These are phyloP conservation scores for Dryadomyces quercus-mongolicae DNA, from an alignment of 2,329 filamentous ascomycete species.

Conservation along the genomic window DNA sequence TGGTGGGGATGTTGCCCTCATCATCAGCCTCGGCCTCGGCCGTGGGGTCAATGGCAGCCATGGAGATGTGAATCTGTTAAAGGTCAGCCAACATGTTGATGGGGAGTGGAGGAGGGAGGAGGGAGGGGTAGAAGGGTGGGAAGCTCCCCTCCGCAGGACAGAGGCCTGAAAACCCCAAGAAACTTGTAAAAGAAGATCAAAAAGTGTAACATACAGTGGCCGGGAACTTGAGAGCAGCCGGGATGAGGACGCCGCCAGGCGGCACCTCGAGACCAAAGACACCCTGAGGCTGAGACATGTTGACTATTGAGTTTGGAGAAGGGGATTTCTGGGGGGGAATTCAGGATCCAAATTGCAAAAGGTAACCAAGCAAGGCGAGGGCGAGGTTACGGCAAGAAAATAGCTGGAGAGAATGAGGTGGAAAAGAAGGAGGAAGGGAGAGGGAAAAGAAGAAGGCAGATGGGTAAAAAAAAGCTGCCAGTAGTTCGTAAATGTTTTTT, in stretches of 20 bases:
- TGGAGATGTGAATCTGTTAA: constrained; percentile 82
- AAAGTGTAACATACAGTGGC: constrained; percentile 57
- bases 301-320: neutral
- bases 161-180: too few relatives aligned
- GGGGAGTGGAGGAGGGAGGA: too few relatives aligned
- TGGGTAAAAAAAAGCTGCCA: constrained; percentile 2
- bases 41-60: constrained; percentile 93
- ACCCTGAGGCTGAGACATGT: constrained; percentile 12
- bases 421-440: neutral
- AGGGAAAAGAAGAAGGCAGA: constrained; percentile 8
- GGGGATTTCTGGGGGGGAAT: neutral
- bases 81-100: neutral
- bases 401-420: constrained; percentile 16
- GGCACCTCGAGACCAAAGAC: constrained; percentile 89
- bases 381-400: neutral
- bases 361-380: neutral
- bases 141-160: too few relatives aligned
- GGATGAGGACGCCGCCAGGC: constrained; percentile 69
- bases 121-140: too few relatives aligned
- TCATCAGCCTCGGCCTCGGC: constrained; percentile 57
- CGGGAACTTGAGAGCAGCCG: constrained; percentile 66
- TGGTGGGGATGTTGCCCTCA: constrained; percentile 45
- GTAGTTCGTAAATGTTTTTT: constrained; percentile 6
- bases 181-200: neutral
- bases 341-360: constrained; percentile 5